Conservation (phyloP, 805 yeast genomes). For the Starmerella geochares region DNA sequence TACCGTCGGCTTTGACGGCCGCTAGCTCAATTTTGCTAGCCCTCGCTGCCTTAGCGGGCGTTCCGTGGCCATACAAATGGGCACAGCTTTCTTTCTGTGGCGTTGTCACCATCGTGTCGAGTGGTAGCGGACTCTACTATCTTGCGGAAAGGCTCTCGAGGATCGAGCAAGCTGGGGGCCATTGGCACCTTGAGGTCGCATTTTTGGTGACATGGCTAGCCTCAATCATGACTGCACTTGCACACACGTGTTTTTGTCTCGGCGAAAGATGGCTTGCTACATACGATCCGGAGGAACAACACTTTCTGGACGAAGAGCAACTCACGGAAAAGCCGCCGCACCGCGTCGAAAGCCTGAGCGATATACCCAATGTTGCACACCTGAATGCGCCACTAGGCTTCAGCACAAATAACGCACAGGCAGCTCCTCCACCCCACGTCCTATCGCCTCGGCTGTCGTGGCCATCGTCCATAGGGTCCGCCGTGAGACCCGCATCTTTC, state of each 20-base stretch:
- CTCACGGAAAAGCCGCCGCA: background rate
- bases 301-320: background rate
- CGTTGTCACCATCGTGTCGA: background rate
- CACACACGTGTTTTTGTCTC: conserved; percentile 11
- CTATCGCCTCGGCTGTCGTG: conserved; percentile 15
- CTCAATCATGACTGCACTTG: conserved; percentile 4
- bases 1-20: conserved; percentile 18
- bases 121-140: conserved; percentile 21
- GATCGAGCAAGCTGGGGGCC: background rate
- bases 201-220: conserved; percentile 18
- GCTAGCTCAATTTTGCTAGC: conserved; percentile 7
- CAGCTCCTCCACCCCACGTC: conserved; percentile 4
- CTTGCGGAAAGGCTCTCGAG: background rate
- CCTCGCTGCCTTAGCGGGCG: conserved; percentile 2
- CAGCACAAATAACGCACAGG: background rate
- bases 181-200: conserved; percentile 12
- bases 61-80: conserved; percentile 14
- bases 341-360: background rate
- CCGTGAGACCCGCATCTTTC: conserved; percentile 5
- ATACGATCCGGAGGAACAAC: background rate
- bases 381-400: conserved; percentile 9
- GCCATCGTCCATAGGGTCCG: conserved; percentile 15
- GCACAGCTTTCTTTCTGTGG: background rate
- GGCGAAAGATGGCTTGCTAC: conserved; percentile 17
- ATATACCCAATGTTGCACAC: background rate